Percentiles rank a stretch among this genome's conserved stretches.
Conservation (phyloP, 495 filamentous ascomycete species). For the Talaromyces ruber region DNA sequence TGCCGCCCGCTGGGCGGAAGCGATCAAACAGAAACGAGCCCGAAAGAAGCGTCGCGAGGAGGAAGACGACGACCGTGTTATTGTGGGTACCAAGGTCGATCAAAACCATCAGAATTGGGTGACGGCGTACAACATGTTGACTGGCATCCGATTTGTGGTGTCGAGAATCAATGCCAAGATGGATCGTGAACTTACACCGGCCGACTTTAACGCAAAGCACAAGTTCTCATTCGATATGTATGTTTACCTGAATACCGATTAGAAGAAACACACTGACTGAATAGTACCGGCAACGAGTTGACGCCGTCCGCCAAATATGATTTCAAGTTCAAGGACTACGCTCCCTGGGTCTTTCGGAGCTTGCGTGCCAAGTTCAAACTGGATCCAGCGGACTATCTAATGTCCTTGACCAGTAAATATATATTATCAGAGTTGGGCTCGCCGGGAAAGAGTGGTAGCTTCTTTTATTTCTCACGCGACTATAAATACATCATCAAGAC, state of each 20-base stretch:
- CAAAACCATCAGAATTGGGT: slow-evolving; percentile 97
- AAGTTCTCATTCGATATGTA: slow-evolving; percentile 99
- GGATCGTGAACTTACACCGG: slow-evolving; percentile 76
- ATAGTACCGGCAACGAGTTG: slow-evolving; percentile 87
- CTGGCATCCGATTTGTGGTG: slow-evolving; percentile 93
- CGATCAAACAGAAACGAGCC: slow-evolving; percentile 80
- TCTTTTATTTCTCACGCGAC: slow-evolving; percentile 99
- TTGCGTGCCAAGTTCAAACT: slow-evolving; percentile 80
- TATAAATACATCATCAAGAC: slow-evolving; percentile 99
- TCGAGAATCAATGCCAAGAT: slow-evolving; percentile 96
- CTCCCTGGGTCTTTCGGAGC: slow-evolving; percentile 96
- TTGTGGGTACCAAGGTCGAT: slow-evolving; percentile 97
- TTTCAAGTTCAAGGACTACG: slow-evolving; percentile 99
- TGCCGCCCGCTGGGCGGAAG: slow-evolving; percentile 84
- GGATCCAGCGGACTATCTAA: slow-evolving; percentile 95
- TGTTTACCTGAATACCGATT: slow-evolving; percentile 13
- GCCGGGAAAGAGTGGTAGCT: slow-evolving; percentile 95
- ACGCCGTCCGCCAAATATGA: slow-evolving; percentile 98
- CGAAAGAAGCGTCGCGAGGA: slow-evolving; percentile 78
- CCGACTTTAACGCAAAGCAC: slow-evolving; percentile 84
- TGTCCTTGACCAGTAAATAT: slow-evolving; percentile 98
- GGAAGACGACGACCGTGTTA: slow-evolving; percentile 86
- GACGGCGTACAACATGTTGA: slow-evolving; percentile 99
- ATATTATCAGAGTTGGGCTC: slow-evolving; percentile 96
- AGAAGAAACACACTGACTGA: slow-evolving; percentile 9